A percentile compares a stretch with the other conserved stretches of the same genome.
These are phyloP conservation scores for Wickerhamiella siamensis DNA, from an alignment of 805 yeast species.

Conservation along the genomic window DNA sequence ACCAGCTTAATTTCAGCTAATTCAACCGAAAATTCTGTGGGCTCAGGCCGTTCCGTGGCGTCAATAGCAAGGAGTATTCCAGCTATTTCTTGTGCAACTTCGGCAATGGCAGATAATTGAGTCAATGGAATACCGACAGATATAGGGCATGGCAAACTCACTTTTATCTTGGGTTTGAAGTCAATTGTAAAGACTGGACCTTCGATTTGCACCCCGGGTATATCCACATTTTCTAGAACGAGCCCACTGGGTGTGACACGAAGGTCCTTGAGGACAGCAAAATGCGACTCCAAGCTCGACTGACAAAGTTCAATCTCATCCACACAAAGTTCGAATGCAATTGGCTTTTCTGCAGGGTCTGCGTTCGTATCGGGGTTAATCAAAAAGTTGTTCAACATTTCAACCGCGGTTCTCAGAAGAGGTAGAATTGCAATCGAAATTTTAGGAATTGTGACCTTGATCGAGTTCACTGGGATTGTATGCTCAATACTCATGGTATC, in stretches of 20 bases:
- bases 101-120: not conserved
- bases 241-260: not conserved
- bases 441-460: not conserved
- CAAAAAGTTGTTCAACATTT: not conserved
- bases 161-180: not conserved
- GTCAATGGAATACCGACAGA: constrained; percentile 1
- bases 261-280: not conserved
- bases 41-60: constrained; percentile 11
- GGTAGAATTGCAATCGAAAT: not conserved
- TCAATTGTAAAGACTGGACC: constrained; percentile 7
- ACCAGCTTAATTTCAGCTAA: constrained; percentile 14
- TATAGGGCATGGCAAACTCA: constrained; percentile 4
- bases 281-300: not conserved
- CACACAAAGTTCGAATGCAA: not conserved
- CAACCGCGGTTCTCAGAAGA: not conserved
- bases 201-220: constrained; percentile 8
- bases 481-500: not conserved
- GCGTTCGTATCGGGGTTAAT: too few species aligned
- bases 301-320: not conserved
- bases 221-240: not conserved
- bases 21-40: constrained; percentile 7
- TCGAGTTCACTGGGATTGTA: not conserved
- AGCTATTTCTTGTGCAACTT: not conserved
- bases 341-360: not conserved
- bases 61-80: constrained; percentile 1